Percentiles rank a stretch among this genome's conserved stretches.
These are phyloP conservation scores for Schoenoplectus triqueter DNA, from an alignment of 202 grass and related monocot species.

Conservation along the genomic window DNA sequence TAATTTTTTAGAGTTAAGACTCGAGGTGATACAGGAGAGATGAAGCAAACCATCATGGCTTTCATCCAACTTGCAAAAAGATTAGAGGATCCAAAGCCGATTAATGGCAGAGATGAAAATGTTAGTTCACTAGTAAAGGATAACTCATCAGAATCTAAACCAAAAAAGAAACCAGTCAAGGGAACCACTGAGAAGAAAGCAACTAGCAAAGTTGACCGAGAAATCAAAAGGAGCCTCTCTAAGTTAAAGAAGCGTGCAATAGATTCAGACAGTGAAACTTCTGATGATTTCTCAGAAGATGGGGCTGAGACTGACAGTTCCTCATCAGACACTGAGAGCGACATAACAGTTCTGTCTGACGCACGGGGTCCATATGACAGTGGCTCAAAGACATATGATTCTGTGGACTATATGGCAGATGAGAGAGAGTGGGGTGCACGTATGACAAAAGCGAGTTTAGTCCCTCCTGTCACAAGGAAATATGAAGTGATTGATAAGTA, in stretches of 20 bases:
- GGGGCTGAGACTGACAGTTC: constrained; percentile 75
- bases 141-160: constrained; percentile 63
- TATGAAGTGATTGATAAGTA: constrained; percentile 96
- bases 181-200: constrained; percentile 53
- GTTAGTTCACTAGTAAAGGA: constrained; percentile 56
- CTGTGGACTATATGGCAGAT: constrained; percentile 57
- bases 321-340: constrained; percentile 92
- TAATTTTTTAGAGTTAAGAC: constrained; percentile 70
- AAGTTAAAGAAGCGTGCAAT: constrained; percentile 90
- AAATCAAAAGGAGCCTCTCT: constrained; percentile 98
- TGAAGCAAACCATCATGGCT: constrained; percentile 85
- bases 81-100: constrained; percentile 72
- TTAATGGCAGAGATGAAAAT: constrained; percentile 66
- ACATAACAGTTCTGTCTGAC: constrained; percentile 66
- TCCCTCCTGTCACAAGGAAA: constrained; percentile 96
- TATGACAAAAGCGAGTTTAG: constrained; percentile 98
- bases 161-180: constrained; percentile 88
- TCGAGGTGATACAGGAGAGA: constrained; percentile 67
- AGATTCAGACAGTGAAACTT: constrained; percentile 92
- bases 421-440: constrained; percentile 96
- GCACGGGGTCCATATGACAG: constrained; percentile 58
- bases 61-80: constrained; percentile 97
- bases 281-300: constrained; percentile 94
- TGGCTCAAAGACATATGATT: constrained; percentile 58
- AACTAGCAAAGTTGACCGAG: constrained; percentile 72